phyloP scores from a whole-genome alignment of 2,329 filamentous ascomycete species.

The Onygenales sp. region DNA sequence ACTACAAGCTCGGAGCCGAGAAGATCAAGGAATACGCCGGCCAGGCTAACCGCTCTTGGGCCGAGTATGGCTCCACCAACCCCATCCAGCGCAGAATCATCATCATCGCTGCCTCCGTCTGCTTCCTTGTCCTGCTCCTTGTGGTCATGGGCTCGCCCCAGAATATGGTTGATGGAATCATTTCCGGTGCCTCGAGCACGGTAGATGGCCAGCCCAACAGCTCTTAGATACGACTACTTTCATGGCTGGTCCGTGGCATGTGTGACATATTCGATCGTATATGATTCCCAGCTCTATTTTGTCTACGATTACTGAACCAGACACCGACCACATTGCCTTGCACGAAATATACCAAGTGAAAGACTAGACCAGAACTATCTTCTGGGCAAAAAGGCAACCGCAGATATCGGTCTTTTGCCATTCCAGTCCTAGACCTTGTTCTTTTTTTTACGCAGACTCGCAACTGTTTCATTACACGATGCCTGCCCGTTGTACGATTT shows the following conservation, averaged over 20 bases:
- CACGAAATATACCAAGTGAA: no score
- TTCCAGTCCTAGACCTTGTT: no score
- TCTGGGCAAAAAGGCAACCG: no score
- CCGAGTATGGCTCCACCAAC: conserved; percentile 69
- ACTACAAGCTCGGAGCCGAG: conserved; percentile 64
- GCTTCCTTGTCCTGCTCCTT: conserved; percentile 8
- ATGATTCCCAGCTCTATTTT: no score
- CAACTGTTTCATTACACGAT: no score
- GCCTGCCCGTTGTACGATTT: no score
- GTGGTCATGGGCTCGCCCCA: conserved; percentile 8
- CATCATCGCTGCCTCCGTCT: conserved; percentile 40
- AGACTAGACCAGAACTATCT: no score
- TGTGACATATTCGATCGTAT: no score
- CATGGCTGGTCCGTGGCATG: background rate
- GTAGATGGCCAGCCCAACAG: background rate
- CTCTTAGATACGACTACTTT: background rate
- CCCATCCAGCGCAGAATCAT: conserved; percentile 71
- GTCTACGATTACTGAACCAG: no score
- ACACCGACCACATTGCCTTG: no score
- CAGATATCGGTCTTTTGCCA: no score
- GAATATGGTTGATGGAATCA: conserved; percentile 7
- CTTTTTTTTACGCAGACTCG: no score
- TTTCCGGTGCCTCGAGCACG: conserved; percentile 5
- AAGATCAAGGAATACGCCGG: conserved; percentile 70
- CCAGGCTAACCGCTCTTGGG: conserved; percentile 68